Base-by-base conservation (phyloP, 2,329 filamentous ascomycete genomes). In the Stagonosporopsis cucurbitacearum region DNA sequence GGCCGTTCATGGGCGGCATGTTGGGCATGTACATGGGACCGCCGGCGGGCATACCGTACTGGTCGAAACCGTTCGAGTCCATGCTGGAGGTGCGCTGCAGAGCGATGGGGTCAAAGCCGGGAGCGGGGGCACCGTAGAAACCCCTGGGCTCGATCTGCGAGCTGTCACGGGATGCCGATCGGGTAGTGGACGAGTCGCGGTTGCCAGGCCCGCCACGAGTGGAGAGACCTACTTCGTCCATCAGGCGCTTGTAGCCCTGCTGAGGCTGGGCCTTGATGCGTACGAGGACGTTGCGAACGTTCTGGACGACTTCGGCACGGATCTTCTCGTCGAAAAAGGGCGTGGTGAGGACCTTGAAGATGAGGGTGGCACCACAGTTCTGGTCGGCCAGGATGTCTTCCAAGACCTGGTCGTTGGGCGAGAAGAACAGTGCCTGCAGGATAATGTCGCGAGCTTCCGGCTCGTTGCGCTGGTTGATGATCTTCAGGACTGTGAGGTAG, bases 311-410 rank as follows among this genome's bases (percentile, higher is more conserved):
- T 68, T 97, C 91, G 41, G 84, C 81, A 43, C 95, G 89, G 72
- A 97, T 93, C 48, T 82, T 87, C 74, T 99, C 95, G 64, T 99
- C 95, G 62, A 98, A 93, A 84, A 97, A 98, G 0, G 95, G 95
- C 7, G 93, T 98, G 0, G 95, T 98, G 52, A 99, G 82, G 30
- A 98, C 93, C 82, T 99, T 99, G 85, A 98, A 99, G 69, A 99
- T 98, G 64, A 99, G 80, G 0, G 94, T 98, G 3, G 94, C 92
- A 50, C 95, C 95, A 64, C 93, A 98, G 42, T 90, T 87, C 69
- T 96, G 92, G 72, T 99, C 95, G 59, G 87, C 90, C 30, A 99
- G 81, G 57, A 99, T 98, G 51, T 91, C 90, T 73, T 96, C 93
- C 36, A 99, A 79, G 1, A 91, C 87, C 65, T 93, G 88, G 68